These are phyloP conservation scores for Mycena citricolor DNA, from an alignment of 1,284 basidiomycete genomes.

Conservation along the genomic window DNA sequence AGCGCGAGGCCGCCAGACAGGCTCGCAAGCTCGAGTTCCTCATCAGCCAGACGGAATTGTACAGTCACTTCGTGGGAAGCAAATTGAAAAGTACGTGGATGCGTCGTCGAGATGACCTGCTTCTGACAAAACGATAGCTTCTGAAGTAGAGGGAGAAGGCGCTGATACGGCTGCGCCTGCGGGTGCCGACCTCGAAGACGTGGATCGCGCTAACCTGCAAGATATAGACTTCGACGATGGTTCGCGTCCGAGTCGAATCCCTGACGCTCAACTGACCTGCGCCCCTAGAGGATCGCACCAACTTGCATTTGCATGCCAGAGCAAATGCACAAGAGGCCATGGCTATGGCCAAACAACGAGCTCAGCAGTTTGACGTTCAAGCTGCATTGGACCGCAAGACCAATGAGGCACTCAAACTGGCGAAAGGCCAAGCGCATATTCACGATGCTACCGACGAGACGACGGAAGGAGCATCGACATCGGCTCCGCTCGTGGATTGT, in stretches of 20 bases:
- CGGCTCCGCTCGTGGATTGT: constrained; percentile 63
- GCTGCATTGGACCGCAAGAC: constrained; percentile 79
- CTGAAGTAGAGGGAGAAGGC: constrained; percentile 83
- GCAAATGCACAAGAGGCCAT: constrained; percentile 92
- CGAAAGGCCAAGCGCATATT: constrained; percentile 64
- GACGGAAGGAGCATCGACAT: constrained; percentile 30
- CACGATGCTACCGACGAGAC: constrained; percentile 45
- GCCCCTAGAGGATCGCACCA: constrained; percentile 80
- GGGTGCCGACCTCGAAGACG: constrained; percentile 58
- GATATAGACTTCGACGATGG: constrained; percentile 97
- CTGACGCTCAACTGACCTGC: constrained; percentile 1
- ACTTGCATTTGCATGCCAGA: constrained; percentile 86
- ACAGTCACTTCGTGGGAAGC: constrained; percentile 98
- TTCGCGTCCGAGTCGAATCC: constrained; percentile 34
- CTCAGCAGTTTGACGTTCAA: constrained; percentile 83
- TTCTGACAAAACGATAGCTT: constrained; percentile 49
- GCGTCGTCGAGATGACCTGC: constrained; percentile 14
- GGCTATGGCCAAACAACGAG: constrained; percentile 76
- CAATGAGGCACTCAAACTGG: constrained; percentile 70
- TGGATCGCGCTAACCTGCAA: constrained; percentile 52
- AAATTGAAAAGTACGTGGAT: constrained; percentile 87
- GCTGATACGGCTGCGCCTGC: constrained; percentile 48
- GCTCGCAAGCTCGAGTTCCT: constrained; percentile 98
- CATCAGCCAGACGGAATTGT: constrained; percentile 98
- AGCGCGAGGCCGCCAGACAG: constrained; percentile 92